These are phyloP conservation scores for Macrophomina tecta DNA, from an alignment of 2,329 filamentous ascomycete species.

Conservation along the genomic window DNA sequence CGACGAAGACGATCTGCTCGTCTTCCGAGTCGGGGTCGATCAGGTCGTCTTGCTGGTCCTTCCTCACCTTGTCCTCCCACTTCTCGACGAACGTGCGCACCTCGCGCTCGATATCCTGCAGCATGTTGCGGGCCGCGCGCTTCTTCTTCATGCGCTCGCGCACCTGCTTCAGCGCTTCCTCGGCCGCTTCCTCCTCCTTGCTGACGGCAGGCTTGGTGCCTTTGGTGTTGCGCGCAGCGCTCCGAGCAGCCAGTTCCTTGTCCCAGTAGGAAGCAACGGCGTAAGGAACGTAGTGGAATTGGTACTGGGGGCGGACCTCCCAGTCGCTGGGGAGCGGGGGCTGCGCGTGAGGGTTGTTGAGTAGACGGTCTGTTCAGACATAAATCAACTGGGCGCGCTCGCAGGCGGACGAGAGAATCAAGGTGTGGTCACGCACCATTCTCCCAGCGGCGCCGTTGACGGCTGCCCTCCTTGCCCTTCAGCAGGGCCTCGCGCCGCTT, in stretches of 20 bases:
- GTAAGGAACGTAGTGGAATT: constrained; percentile 80
- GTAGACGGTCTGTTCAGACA: constrained; percentile 70
- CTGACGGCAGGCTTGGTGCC: constrained; percentile 44
- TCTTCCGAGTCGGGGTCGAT: constrained; percentile 63
- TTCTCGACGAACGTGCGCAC: constrained; percentile 75
- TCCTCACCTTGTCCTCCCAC: constrained; percentile 58
- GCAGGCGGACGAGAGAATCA: background rate
- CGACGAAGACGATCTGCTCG: constrained; percentile 92
- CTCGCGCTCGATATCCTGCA: constrained; percentile 84
- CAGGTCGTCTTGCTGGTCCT: constrained; percentile 56
- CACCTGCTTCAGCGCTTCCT: constrained; percentile 77
- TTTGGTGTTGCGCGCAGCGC: constrained; percentile 49
- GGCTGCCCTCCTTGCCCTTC: constrained; percentile 89
- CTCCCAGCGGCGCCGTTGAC: constrained; percentile 89
- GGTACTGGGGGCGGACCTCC: constrained; percentile 81
- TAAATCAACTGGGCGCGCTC: background rate
- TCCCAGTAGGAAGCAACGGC: constrained; percentile 90
- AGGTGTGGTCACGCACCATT: constrained; percentile 67
- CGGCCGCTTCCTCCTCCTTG: constrained; percentile 50
- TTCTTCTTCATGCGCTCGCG: constrained; percentile 79
- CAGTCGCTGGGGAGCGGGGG: constrained; percentile 84
- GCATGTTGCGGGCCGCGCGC: constrained; percentile 77
- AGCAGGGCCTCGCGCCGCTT: constrained; percentile 75
- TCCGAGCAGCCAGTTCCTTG: constrained; percentile 53
- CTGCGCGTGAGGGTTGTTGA: constrained; percentile 84